phyloP scores from a whole-genome alignment of 805 yeast genomes.

The Teunomyces tritomae region DNA sequence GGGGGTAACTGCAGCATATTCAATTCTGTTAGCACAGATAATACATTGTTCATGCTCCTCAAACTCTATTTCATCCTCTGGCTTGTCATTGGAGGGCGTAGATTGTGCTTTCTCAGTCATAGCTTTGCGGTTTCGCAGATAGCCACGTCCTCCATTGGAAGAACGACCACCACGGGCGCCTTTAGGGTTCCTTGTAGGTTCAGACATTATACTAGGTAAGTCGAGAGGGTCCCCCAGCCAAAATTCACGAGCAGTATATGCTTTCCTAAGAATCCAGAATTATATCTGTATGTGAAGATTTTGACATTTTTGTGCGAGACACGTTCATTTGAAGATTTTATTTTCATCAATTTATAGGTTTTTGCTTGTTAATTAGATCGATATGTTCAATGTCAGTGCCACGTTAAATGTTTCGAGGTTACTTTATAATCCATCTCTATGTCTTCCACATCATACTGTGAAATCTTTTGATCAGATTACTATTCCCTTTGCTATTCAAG shows the following conservation, averaged over 20 bases:
- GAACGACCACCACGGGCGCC: slow-evolving; percentile 3
- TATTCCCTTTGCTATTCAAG: slow-evolving; percentile 46
- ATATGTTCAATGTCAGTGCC: slow-evolving; percentile 68
- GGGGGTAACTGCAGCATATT: slow-evolving; percentile 67
- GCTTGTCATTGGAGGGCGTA: slow-evolving; percentile 10
- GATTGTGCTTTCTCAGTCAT: slow-evolving; percentile 5
- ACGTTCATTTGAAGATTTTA: neutral
- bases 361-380: neutral
- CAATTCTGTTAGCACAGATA: slow-evolving; percentile 76
- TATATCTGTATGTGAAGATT: neutral
- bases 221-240: neutral
- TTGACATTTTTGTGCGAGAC: neutral
- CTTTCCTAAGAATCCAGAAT: neutral
- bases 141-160: neutral
- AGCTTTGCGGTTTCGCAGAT: slow-evolving; percentile 4
- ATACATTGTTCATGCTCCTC: slow-evolving; percentile 57
- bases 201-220: neutral
- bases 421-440: slow-evolving; percentile 59
- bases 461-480: slow-evolving; percentile 59
- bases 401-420: slow-evolving; percentile 65
- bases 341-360: neutral
- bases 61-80: slow-evolving; percentile 16
- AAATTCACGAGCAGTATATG: neutral
- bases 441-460: slow-evolving; percentile 61
- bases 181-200: neutral